A percentile compares a stretch with the other conserved stretches of the same genome.
These are phyloP conservation scores for Globisporangium emineosum DNA, from an alignment of 352 stramenopile genomes.

Conservation along the genomic window DNA sequence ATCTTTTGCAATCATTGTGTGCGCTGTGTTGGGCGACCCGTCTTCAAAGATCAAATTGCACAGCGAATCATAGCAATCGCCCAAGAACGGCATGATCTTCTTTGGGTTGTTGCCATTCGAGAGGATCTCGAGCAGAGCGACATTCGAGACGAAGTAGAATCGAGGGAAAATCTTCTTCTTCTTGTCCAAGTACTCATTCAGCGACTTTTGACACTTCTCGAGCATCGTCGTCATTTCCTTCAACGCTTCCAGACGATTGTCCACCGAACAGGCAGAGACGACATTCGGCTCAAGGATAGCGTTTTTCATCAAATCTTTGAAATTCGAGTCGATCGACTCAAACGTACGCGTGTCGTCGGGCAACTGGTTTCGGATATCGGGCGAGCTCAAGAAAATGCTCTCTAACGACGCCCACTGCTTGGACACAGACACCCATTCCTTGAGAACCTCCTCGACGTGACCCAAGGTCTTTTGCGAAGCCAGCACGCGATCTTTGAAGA, in stretches of 20 bases:
- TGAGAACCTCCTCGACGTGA: conserved; percentile 84
- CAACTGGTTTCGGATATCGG: conserved; percentile 86
- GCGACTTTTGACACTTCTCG: conserved; percentile 85
- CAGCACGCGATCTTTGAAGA: conserved; percentile 85
- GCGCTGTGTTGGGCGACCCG: conserved; percentile 68
- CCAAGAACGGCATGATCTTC: conserved; percentile 97
- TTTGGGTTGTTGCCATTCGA: conserved; percentile 94
- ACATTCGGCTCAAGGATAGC: conserved; percentile 84
- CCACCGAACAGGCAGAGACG: conserved; percentile 68
- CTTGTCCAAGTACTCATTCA: conserved; percentile 90
- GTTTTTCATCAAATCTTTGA: conserved; percentile 90
- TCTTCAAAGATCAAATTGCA: conserved; percentile 83
- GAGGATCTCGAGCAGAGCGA: conserved; percentile 82
- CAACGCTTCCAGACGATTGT: conserved; percentile 75
- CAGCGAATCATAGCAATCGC: conserved; percentile 97
- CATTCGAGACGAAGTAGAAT: conserved; percentile 90
- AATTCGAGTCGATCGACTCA: conserved; percentile 88
- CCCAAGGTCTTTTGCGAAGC: conserved; percentile 77
- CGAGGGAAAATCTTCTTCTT: conserved; percentile 92
- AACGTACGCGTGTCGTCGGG: conserved; percentile 86
- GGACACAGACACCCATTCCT: conserved; percentile 84
- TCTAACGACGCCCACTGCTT: conserved; percentile 88
- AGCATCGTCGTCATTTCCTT: conserved; percentile 89
- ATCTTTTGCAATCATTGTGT: conserved; percentile 87
- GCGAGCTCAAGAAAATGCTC: conserved; percentile 87